These are phyloP conservation scores for Candida bentonensis DNA, from an alignment of 805 yeast species.

Conservation along the genomic window DNA sequence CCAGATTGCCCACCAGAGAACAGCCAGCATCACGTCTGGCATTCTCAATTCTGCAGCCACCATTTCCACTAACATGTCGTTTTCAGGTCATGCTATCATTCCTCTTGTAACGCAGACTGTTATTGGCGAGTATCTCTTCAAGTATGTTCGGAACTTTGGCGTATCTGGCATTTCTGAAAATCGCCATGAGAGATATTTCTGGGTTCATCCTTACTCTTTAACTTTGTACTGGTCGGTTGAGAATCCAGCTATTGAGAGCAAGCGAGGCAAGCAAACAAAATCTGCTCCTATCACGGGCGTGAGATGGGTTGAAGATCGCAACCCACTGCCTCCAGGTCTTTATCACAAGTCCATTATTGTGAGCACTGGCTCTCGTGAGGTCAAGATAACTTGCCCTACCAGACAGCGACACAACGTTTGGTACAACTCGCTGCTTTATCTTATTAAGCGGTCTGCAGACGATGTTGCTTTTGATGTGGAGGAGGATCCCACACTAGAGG, in stretches of 20 bases:
- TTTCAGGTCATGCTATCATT: conserved; percentile 27
- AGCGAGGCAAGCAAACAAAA: conserved; percentile 41
- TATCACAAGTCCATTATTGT: conserved; percentile 74
- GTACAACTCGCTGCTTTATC: conserved; percentile 69
- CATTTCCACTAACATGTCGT: neutral
- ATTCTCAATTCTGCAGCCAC: neutral
- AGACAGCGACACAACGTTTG: conserved; percentile 82
- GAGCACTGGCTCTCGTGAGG: conserved; percentile 46
- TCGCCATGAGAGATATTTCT: conserved; percentile 84
- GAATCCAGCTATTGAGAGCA: conserved; percentile 63
- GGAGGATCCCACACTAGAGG: conserved; percentile 4
- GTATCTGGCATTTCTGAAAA: conserved; percentile 49
- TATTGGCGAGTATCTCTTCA: conserved; percentile 80
- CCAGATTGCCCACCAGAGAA: neutral
- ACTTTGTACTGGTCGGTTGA: conserved; percentile 80
- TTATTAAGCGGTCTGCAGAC: conserved; percentile 34
- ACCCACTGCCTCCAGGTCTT: conserved; percentile 80
- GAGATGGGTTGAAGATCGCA: conserved; percentile 67
- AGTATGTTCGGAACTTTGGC: conserved; percentile 70
- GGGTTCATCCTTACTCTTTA: conserved; percentile 91
- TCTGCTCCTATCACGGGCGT: conserved; percentile 72
- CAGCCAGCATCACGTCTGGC: neutral
- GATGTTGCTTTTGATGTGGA: conserved; percentile 13
- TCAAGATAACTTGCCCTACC: conserved; percentile 78
- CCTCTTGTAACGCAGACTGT: conserved; percentile 86